phyloP scores from a whole-genome alignment of 192 early-diverging fungal species.

The Gorgonomyces haynaldii region DNA sequence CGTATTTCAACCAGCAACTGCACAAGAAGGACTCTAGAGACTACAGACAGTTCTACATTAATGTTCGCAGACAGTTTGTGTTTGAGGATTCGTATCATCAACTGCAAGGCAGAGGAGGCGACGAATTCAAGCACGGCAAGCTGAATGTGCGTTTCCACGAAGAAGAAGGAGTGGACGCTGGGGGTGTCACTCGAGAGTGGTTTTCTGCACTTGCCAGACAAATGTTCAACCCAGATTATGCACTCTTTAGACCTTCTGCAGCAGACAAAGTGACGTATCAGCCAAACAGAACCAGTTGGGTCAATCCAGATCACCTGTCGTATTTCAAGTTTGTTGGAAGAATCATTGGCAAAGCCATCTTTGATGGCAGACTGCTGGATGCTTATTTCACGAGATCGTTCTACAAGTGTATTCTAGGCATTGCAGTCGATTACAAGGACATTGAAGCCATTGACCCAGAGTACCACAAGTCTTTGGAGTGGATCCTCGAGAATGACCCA shows the following conservation, averaged over 20 bases:
- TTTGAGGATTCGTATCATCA: slow-evolving; percentile 97
- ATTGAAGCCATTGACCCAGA: slow-evolving; percentile 96
- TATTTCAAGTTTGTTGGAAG: slow-evolving; percentile 99
- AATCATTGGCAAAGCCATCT: slow-evolving; percentile 98
- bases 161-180: slow-evolving; percentile 96
- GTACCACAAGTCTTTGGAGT: slow-evolving; percentile 93
- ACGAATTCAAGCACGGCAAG: slow-evolving; percentile 89
- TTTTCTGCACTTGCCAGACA: slow-evolving; percentile 91
- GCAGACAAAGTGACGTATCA: slow-evolving; percentile 95
- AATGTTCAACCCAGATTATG: slow-evolving; percentile 98
- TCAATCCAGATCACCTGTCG: slow-evolving; percentile 85
- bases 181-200: slow-evolving; percentile 96
- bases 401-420: slow-evolving; percentile 94
- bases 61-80: slow-evolving; percentile 83
- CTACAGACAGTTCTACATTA: slow-evolving; percentile 68
- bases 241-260: slow-evolving; percentile 93
- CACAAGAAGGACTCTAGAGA: slow-evolving; percentile 70
- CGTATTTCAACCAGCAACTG: slow-evolving; percentile 91
- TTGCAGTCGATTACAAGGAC: slow-evolving; percentile 89
- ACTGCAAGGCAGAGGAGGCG: slow-evolving; percentile 76
- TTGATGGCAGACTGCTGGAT: slow-evolving; percentile 86
- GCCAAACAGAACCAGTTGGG: slow-evolving; percentile 83
- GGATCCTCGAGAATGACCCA: slow-evolving; percentile 94
- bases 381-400: slow-evolving; percentile 97
- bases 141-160: slow-evolving; percentile 86